These are phyloP conservation scores for Fusarium sp. DNA, from an alignment of 2,329 filamentous ascomycete genomes.

Conservation along the genomic window DNA sequence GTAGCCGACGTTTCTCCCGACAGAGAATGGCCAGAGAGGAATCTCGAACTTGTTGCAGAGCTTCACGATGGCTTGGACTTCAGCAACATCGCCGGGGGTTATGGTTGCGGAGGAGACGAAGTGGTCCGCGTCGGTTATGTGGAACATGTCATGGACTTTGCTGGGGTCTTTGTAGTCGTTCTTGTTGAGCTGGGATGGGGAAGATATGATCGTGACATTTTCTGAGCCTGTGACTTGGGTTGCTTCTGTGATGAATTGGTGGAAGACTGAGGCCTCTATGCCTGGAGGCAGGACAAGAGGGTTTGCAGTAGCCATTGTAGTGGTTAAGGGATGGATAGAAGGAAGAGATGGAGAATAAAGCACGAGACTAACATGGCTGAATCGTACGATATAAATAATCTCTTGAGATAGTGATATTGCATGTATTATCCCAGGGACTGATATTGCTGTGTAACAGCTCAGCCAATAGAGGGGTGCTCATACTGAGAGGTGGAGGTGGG, in stretches of 20 bases:
- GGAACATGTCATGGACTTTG: conserved; percentile 38
- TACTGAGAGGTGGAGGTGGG: neutral
- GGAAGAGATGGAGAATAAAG: fast-evolving
- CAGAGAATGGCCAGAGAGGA: conserved; percentile 36
- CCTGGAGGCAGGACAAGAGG: neutral
- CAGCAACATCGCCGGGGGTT: conserved; percentile 21
- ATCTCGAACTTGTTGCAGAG: conserved; percentile 32
- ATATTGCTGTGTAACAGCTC: neutral
- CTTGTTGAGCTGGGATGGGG: conserved; percentile 9
- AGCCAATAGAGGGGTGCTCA: neutral
- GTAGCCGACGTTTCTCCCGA: conserved; percentile 36
- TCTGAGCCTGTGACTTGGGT: neutral
- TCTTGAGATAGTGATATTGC: neutral
- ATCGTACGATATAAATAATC: neutral
- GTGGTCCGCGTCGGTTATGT: conserved; percentile 24
- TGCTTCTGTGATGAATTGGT: neutral
- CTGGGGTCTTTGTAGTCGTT: conserved; percentile 30
- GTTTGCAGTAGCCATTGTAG: neutral
- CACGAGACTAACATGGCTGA: neutral
- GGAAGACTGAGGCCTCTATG: neutral
- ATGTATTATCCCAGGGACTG: neutral
- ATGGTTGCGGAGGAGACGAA: conserved; percentile 35
- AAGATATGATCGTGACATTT: conserved; percentile 3
- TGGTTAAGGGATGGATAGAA: no score
- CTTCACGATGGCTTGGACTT: conserved; percentile 28